These are phyloP conservation scores for Carpinus viminea DNA, from an alignment of 306 rosid species.

Conservation along the genomic window DNA sequence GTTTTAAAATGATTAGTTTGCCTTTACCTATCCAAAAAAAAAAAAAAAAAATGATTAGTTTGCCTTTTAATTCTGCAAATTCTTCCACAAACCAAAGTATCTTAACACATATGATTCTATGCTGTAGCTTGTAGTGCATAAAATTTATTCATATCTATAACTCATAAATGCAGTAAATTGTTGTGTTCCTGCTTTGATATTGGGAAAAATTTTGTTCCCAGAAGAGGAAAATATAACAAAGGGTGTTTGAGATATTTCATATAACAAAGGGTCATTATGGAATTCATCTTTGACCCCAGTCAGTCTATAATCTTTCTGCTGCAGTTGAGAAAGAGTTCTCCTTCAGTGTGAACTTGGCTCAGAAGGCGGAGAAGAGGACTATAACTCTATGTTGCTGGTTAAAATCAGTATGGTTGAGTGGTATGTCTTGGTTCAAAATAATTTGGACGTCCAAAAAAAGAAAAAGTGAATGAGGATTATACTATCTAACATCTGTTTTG, in stretches of 20 bases:
- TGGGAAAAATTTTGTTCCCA: neutral
- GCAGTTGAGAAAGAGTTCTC: neutral
- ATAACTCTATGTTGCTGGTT: neutral
- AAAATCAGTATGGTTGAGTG: neutral
- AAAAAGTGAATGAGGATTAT: neutral
- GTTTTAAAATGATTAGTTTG: no score
- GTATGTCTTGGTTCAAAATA: neutral
- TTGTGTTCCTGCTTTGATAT: neutral
- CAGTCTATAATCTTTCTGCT: neutral
- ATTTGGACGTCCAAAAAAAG: neutral
- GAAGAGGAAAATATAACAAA: neutral
- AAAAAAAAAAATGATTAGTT: no score
- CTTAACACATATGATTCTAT: no score
- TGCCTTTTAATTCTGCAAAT: no score
- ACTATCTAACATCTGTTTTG: neutral
- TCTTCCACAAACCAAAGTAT: no score
- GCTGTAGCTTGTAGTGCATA: neutral
- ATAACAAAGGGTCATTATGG: neutral
- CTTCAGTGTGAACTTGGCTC: neutral
- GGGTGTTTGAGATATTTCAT: neutral
- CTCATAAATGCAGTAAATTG: neutral
- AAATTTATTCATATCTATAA: neutral
- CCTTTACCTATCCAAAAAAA: no score
- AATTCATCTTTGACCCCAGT: neutral
- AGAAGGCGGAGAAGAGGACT: neutral